Conservation (phyloP, 495 filamentous ascomycete species). For the Bacidia gigantensis region DNA sequence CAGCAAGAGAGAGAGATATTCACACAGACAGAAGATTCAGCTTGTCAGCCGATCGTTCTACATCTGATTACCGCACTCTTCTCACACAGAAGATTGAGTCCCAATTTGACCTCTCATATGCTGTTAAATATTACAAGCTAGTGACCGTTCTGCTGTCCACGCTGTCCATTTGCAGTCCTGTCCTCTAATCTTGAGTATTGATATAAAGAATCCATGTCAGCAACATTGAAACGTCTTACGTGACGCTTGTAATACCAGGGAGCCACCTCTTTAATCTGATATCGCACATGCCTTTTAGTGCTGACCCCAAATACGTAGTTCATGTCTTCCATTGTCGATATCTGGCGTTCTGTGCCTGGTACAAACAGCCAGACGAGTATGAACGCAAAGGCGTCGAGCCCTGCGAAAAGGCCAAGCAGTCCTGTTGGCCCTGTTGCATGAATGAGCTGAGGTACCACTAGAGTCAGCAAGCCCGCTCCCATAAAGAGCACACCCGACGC, state of each 20-base stretch:
- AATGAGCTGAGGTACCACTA: constrained; percentile 14
- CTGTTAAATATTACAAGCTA: no score
- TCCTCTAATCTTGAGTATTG: no score
- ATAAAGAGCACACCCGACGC: constrained; percentile 12
- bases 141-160: no score
- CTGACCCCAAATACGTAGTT: constrained; percentile 23
- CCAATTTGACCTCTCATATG: no score
- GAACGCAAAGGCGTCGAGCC: constrained; percentile 12
- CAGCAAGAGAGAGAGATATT: no score
- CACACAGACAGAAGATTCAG: no score
- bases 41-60: no score
- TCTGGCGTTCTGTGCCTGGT: constrained; percentile 12
- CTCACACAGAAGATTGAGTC: no score
- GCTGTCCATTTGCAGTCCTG: no score
- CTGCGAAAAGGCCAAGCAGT: constrained; percentile 16
- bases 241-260: constrained; percentile 18
- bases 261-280: constrained; percentile 21
- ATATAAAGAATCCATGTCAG: no score
- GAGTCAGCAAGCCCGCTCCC: constrained; percentile 13
- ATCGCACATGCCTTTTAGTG: constrained; percentile 23
- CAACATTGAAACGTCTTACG: no score
- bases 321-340: constrained; percentile 14
- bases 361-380: constrained; percentile 20
- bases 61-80: no score
- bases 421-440: constrained; percentile 4